Base-by-base conservation (phyloP, 2,329 filamentous ascomycete species). In the Aspergillus sp. region DNA sequence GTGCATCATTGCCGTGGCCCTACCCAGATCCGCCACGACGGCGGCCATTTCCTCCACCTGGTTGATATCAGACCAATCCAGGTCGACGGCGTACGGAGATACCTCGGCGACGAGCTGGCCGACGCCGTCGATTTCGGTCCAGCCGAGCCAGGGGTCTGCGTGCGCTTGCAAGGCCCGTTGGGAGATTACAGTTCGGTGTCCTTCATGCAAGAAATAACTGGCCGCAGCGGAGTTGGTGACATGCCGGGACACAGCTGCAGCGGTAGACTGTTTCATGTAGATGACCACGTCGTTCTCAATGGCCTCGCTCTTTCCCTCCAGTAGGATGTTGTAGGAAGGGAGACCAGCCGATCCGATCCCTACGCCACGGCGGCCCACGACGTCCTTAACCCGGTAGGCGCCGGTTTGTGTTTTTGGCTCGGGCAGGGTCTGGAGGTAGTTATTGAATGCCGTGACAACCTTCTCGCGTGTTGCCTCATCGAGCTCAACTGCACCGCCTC, bases 91-190 rank as follows among this genome's bases (percentile, higher is more conserved):
- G n/a, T 64, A 64, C 9, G 62, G 62, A 4, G 61, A 63, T 17
- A 64, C 62, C 44, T 64, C 62, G 5, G 62, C 62, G 20, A 64
- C 62, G n/a, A 64, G 56, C 54, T 63, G 62, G 11, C 62, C 62
- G 9, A 53, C 56, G 24, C 62, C 62, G 30, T 64, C 62, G 9
- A 64, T 51, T 48, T 63, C 61, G n/a, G 62, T 58, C 62, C 62
- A 63, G 46, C 62, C 62, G 17, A 64, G 61, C 62, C 61, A 63
- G 8, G 58, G 59, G 42, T 64, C 62, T 11, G 62, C 56, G 27
- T 61, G 46, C 6, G 62, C 61, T 24, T 64, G 62, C 20, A 64
- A 51, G 15, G 62, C 58, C 9, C 61, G 62, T 52, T 64, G 62
- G 5, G 62, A 64, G 22, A 64, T 61, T n/a, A 64, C 62, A 3